Evolutionary conservation across 108 stramenopile genomes (phyloP), one percentile per base, ranked within the genome.

Genomic region (Fragilaria crotonensis): DNA sequence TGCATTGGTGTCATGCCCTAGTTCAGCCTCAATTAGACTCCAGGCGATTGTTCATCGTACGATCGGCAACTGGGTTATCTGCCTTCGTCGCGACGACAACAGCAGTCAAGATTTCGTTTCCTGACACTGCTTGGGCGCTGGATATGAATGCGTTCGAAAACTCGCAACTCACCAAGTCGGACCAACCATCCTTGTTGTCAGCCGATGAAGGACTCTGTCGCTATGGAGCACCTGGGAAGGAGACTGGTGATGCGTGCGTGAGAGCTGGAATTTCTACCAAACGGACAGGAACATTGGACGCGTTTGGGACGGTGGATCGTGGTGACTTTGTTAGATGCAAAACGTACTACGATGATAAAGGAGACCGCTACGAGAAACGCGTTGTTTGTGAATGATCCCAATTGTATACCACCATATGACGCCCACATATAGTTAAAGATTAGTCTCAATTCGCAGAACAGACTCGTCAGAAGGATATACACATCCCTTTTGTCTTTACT

Each of bases 251-350:
- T 25, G 80, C 80, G 0, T 81, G 80, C 48, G 20, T 54, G 33
- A 56, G 80, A 31, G 80, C 80, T 0, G 63, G 63, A 14, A 67
- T 75, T 33, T 48, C 66, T 9, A 67, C 62, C 18, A 50, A 52
- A n/a, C 47, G 71, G 18, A 45, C 55, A 1, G 63, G 33, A 18
- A 52, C 45, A 21, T 74, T 78, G 1, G 68, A 72, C 58, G 71
- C 74, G 0, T 65, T 61, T 58, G 80, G 80, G 19, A 78, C 71
- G 41, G 71, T 76, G 5, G 80, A 82, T 54, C 66, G 80, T 33
- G 63, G 63, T 9, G 44, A 55, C 30, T 64, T 55, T 26, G 53
- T 64, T 1, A 30, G 54, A 18, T 64, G 63, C 28, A 64, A 64
- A 45, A 21, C 33, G 30, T 25, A 56, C 2, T 64, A 64, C 45